phyloP scores from a whole-genome alignment of 352 stramenopile species.

The Phytophthora hibernalis region DNA sequence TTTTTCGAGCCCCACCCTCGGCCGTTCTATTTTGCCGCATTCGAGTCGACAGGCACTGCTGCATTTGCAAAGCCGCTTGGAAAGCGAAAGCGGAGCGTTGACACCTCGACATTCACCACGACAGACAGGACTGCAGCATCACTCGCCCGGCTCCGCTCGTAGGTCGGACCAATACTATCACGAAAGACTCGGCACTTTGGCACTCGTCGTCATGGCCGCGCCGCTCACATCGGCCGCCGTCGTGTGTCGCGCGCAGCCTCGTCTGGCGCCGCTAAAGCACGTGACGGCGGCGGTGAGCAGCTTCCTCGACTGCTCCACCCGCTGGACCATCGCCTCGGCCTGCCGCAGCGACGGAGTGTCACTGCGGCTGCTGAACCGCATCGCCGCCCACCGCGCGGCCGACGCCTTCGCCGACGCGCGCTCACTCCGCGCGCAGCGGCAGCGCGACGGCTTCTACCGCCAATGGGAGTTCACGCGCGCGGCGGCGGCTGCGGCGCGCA shows the following conservation, averaged over 20 bases:
- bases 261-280: conserved; percentile 38
- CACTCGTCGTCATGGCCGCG: conserved; percentile 1
- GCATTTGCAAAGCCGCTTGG: not conserved
- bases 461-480: conserved; percentile 45
- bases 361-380: conserved; percentile 28
- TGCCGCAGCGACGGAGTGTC: conserved; percentile 18
- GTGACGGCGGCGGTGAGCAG: conserved; percentile 34
- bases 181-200: no score
- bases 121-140: conserved; percentile 30
- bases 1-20: conserved; percentile 1
- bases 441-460: conserved; percentile 28
- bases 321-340: conserved; percentile 33
- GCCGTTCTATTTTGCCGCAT: not conserved
- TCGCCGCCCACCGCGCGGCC: conserved; percentile 21
- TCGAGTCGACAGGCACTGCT: not conserved
- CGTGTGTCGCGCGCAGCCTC: conserved; percentile 36
- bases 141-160: conserved; percentile 22
- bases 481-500: conserved; percentile 16
- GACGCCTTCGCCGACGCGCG: conserved; percentile 2
- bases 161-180: conserved; percentile 31
- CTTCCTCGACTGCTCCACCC: conserved; percentile 39
- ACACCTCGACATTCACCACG: not conserved
- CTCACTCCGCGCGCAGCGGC: conserved; percentile 6
- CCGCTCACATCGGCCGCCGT: conserved; percentile 32
- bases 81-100: not conserved